Percentiles rank a stretch among this genome's conserved stretches.
Conservation (phyloP, 2,329 filamentous ascomycete genomes). For the Nannizziopsis barbatae region DNA sequence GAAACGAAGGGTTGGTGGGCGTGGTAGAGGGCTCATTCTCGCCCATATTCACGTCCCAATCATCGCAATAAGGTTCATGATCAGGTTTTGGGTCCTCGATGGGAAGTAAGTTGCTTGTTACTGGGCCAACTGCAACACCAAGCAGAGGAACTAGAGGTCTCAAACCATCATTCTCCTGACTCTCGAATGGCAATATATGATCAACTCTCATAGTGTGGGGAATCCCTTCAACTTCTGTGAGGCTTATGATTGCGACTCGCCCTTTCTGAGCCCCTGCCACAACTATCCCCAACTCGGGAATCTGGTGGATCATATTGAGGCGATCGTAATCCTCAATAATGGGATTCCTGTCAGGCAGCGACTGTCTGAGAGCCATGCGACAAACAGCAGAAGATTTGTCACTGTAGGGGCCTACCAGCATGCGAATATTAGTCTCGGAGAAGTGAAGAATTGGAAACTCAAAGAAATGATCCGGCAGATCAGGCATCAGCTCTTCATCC, state of each 20-base stretch:
- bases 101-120: constrained; percentile 41
- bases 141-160: constrained; percentile 39
- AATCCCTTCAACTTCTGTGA: constrained; percentile 34
- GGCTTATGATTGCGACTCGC: constrained; percentile 43
- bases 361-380: constrained; percentile 23
- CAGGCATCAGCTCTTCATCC: background rate
- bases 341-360: constrained; percentile 19
- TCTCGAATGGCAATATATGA: constrained; percentile 43
- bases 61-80: constrained; percentile 15
- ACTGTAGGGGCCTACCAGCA: constrained; percentile 27
- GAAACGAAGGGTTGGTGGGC: background rate
- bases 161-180: constrained; percentile 37
- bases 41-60: constrained; percentile 7
- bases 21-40: background rate
- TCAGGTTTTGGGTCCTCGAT: constrained; percentile 23
- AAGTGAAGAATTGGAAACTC: constrained; percentile 36
- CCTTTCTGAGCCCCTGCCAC: constrained; percentile 48
- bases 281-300: constrained; percentile 49
- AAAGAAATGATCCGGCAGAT: background rate
- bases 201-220: constrained; percentile 45
- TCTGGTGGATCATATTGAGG: constrained; percentile 47
- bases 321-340: constrained; percentile 34
- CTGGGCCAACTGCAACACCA: constrained; percentile 46
- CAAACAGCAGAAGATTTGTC: constrained; percentile 25
- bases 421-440: constrained; percentile 30